Evolutionary conservation across 768 basidiomycete genomes (phyloP).

Genomic region (Leccinum aurantiacum): DNA sequence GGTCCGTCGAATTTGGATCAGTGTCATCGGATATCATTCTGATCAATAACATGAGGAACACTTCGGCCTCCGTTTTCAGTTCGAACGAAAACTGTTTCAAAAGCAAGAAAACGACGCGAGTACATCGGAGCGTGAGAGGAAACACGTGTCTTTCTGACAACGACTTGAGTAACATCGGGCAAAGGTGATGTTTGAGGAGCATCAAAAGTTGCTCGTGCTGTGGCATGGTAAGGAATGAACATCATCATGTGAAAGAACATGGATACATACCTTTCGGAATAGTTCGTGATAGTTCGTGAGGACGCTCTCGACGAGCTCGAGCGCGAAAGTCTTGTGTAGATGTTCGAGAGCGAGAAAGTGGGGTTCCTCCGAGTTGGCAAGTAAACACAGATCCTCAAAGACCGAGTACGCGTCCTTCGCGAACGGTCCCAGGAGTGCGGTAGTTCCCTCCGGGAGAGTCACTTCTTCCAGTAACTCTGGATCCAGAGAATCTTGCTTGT

Average conservation of each 20-base stretch:
- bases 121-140: slow-evolving; percentile 86
- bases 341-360: slow-evolving; percentile 78
- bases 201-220: slow-evolving; percentile 83
- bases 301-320: slow-evolving; percentile 97
- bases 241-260: neutral
- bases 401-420: slow-evolving; percentile 84
- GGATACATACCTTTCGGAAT: slow-evolving; percentile 62
- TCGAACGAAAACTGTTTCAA: slow-evolving; percentile 88
- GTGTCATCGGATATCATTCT: slow-evolving; percentile 59
- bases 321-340: slow-evolving; percentile 89
- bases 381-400: slow-evolving; percentile 89
- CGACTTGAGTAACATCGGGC: slow-evolving; percentile 83
- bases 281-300: slow-evolving; percentile 88
- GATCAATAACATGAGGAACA: slow-evolving; percentile 76
- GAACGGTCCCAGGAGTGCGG: slow-evolving; percentile 64
- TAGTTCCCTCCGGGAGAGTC: slow-evolving; percentile 66
- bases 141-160: slow-evolving; percentile 82
- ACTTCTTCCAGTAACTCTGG: slow-evolving; percentile 37
- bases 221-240: slow-evolving; percentile 2
- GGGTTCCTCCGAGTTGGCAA: slow-evolving; percentile 81
- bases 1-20: slow-evolving; percentile 29
- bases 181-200: slow-evolving; percentile 87
- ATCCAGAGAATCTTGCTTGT: slow-evolving; percentile 41
- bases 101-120: slow-evolving; percentile 89
- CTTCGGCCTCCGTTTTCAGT: slow-evolving; percentile 79